Base-by-base conservation (phyloP, 108 stramenopile species). In the Cyclostephanos invisitatus region DNA sequence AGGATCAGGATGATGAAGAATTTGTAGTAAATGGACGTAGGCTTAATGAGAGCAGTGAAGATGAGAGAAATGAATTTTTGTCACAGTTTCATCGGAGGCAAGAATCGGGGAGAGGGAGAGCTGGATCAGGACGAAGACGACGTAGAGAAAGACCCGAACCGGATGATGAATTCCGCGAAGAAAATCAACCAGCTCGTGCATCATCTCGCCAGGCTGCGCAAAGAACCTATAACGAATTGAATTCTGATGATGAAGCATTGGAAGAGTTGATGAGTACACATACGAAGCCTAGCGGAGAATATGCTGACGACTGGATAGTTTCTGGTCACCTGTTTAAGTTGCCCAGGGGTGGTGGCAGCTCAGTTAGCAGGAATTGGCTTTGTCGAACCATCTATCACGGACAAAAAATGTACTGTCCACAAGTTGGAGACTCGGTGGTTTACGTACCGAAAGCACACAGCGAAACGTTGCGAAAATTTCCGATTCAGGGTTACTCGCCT, bases 341-440 rank as follows among this genome's bases (percentile, higher is more conserved):
- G 68, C 72, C 81, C 14, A 54, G 72, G 55, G 35, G 54, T 21
- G 77, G 54, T 21, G 70, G 50, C 37, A 51, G 27, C 27, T 55
- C 44, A 21, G 77, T 92, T 4, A 59, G 72, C 25, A 78, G 89
- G 27, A 74, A 77, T 53, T 95, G 93, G 93, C 64, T 92, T 17
- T 35, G 46, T 7, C 81, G 93, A 44, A 74, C 70, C 37, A 86
- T 87, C 46, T 84, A 82, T 50, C 71, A 82, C 50, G 90, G 87
- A 28, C 65, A 70, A 25, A 92, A 92, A 61, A 65, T 55, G 18
- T 92, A 91, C 62, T 73, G 81, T 7, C 93, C 93, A 7, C 95
- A 96, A 67, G 86, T 91, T 58, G 95, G 95, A 38, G 95, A 96
- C 62, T 87, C 88, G 9, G 83, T 96, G 20, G 89, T 96, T 40